Evolutionary conservation across 2,329 filamentous ascomycete genomes (phyloP).

Genomic region (Neurospora crassa): DNA sequence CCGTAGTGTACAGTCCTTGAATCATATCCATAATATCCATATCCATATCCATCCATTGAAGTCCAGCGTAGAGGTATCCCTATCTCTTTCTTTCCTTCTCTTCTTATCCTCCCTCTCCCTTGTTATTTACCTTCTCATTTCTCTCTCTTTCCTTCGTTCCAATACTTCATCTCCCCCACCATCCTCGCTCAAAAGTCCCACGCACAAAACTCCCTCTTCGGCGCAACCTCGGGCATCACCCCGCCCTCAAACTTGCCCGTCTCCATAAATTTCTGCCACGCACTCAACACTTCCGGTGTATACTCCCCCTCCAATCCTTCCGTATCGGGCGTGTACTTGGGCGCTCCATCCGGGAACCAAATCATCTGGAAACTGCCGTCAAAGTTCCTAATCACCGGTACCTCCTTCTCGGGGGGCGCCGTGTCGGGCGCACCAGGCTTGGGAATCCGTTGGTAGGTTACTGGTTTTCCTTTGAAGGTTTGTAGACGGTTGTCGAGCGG

Average conservation of each 20-base stretch:
- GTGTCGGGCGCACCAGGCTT: constrained; percentile 27
- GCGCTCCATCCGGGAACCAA: constrained; percentile 65
- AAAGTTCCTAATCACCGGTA: constrained; percentile 34
- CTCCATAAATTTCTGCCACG: constrained; percentile 49
- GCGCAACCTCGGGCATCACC: constrained; percentile 67
- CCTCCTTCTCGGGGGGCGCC: constrained; percentile 21
- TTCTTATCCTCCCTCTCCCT: too few relatives aligned
- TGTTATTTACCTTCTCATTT: too few relatives aligned
- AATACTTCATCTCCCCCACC: too few relatives aligned
- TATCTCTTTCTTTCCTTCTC: neutral
- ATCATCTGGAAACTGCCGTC: constrained; percentile 54
- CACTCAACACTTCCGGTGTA: constrained; percentile 27
- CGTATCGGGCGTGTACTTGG: constrained; percentile 52
- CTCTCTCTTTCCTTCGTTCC: too few relatives aligned
- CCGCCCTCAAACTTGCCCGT: constrained; percentile 61
- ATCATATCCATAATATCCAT: neutral
- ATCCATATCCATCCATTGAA: neutral
- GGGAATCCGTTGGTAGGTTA: constrained; percentile 27
- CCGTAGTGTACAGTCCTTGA: neutral
- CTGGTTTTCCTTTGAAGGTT: constrained; percentile 24
- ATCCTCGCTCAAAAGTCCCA: constrained; percentile 53
- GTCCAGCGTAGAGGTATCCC: too few relatives aligned
- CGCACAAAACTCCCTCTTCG: constrained; percentile 62
- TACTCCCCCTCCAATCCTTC: constrained; percentile 42
- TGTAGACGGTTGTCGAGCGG: constrained; percentile 17